These are phyloP conservation scores for Chlorella variabilis DNA, from an alignment of 163 green algal genomes.

Conservation along the genomic window DNA sequence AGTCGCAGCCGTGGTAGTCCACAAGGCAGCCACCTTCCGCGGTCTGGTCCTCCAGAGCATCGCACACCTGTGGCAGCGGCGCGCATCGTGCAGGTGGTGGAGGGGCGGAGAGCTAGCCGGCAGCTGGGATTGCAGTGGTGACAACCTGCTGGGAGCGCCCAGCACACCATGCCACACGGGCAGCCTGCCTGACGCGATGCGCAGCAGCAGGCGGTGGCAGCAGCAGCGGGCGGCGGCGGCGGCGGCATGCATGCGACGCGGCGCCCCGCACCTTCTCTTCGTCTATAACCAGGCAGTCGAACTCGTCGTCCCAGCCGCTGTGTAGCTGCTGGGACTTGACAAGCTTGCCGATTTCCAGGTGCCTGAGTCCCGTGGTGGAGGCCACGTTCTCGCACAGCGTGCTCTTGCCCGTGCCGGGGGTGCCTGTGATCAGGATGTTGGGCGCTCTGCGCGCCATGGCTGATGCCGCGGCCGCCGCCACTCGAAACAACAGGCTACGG, in stretches of 20 bases:
- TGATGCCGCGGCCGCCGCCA: not conserved
- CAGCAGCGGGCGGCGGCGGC: not conserved
- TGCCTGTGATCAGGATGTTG: constrained; percentile 94
- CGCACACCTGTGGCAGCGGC: constrained; percentile 73
- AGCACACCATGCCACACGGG: no score
- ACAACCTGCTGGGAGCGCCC: no score
- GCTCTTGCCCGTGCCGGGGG: constrained; percentile 96
- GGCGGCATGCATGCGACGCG: not conserved
- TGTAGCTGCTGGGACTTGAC: constrained; percentile 87
- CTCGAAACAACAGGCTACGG: no score
- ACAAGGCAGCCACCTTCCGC: constrained; percentile 85
- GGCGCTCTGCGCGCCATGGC: constrained; percentile 50
- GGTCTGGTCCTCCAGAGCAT: constrained; percentile 90
- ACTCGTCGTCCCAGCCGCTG: constrained; percentile 90
- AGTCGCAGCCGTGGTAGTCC: constrained; percentile 98
- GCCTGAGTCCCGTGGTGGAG: constrained; percentile 63
- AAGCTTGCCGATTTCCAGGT: constrained; percentile 92
- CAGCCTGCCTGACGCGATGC: no score
- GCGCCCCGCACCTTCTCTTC: constrained; percentile 91
- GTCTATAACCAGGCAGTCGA: constrained; percentile 87
- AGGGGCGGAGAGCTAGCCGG: no score
- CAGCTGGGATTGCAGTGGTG: no score
- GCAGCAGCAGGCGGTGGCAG: not conserved
- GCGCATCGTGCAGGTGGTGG: no score
- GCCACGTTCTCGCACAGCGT: constrained; percentile 81